A percentile compares a stretch with the other conserved stretches of the same genome.
Conservation (phyloP, 169 alveolate species). For the Plasmodium sp. region DNA sequence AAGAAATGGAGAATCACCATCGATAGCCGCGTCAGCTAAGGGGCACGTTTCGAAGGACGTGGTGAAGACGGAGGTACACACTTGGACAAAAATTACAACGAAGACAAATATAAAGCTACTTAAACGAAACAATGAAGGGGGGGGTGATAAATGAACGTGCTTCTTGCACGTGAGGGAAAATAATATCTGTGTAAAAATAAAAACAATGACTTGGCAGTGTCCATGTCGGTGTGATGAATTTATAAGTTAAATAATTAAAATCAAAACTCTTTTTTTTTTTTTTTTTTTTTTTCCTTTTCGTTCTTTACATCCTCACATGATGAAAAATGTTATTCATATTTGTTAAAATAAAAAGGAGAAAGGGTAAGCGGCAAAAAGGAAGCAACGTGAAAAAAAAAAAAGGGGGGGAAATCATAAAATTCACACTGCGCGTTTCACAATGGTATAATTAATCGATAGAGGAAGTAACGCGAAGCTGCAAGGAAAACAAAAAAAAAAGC, state of each 20-base stretch:
- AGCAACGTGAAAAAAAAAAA: neutral
- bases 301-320: neutral
- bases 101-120: neutral
- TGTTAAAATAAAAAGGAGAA: constrained; percentile 13
- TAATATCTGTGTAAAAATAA: neutral
- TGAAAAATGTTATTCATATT: neutral
- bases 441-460: neutral
- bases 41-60: neutral
- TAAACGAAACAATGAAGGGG: neutral
- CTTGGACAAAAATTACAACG: neutral
- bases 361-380: neutral
- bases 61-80: neutral
- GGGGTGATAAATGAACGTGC: neutral
- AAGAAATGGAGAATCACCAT: neutral
- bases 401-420: neutral
- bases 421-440: neutral
- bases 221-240: neutral
- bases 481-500: constrained; percentile 11
- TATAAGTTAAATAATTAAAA: constrained; percentile 19
- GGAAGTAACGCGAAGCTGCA: neutral
- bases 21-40: neutral
- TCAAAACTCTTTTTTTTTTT: constrained; percentile 19
- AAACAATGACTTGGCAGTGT: constrained; percentile 3
- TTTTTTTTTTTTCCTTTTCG: neutral
- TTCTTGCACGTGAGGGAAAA: neutral